Evolutionary conservation across 2,329 filamentous ascomycete genomes (phyloP).

Genomic region (Monilinia aucupariae): DNA sequence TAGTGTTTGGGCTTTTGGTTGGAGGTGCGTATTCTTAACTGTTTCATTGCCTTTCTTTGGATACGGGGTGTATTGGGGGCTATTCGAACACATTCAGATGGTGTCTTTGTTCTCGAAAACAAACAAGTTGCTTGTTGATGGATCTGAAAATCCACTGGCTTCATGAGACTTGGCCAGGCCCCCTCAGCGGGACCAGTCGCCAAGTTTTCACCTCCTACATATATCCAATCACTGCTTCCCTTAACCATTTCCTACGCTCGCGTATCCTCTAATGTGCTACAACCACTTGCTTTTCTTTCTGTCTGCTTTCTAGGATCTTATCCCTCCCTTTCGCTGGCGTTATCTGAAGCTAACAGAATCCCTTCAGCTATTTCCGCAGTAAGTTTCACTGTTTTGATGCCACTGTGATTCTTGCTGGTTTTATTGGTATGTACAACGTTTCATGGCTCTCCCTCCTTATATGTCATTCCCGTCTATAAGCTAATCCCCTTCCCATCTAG

Average conservation of each 20-base stretch:
- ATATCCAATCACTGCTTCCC: background rate
- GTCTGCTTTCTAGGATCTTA: background rate
- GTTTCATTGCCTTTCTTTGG: background rate
- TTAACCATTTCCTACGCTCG: background rate
- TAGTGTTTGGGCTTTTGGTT: conserved; percentile 57
- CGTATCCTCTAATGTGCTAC: background rate
- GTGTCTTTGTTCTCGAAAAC: background rate
- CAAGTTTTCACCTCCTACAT: background rate
- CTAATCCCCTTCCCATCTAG: conserved; percentile 45
- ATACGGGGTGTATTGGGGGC: background rate
- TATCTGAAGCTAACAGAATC: background rate
- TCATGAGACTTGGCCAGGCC: background rate
- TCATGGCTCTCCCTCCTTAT: background rate
- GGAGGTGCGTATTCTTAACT: conserved; percentile 38
- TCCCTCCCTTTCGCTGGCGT: background rate
- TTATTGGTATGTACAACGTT: conserved; percentile 38
- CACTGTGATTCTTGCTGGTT: conserved; percentile 55
- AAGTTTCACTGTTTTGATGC: conserved; percentile 63
- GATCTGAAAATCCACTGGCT: background rate
- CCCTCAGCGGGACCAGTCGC: too few relatives aligned
- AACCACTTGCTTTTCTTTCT: background rate
- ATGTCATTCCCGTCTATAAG: background rate
- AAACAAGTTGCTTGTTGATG: background rate
- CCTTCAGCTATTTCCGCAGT: conserved; percentile 48
- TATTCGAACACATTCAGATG: too few relatives aligned